Percentiles rank a stretch among this genome's conserved stretches.
These are phyloP conservation scores for Carex myosuroides DNA, from an alignment of 176 grass and related monocot species.

Conservation along the genomic window DNA sequence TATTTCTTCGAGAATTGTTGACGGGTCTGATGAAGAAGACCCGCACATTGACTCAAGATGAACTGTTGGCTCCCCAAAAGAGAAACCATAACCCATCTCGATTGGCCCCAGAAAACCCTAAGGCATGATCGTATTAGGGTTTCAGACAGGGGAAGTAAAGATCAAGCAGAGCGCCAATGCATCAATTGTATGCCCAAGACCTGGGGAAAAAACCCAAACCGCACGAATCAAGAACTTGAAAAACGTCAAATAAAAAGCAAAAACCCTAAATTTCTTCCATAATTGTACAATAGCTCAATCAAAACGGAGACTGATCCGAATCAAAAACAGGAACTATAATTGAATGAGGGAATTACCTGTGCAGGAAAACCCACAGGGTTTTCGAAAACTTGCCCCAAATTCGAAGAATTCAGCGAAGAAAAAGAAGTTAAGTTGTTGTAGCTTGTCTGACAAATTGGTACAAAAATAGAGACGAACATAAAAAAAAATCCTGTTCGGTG, in stretches of 20 bases:
- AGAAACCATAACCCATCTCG: background rate
- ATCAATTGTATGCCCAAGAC: background rate
- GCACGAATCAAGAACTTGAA: background rate
- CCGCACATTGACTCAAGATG: slow-evolving; percentile 10
- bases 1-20: background rate
- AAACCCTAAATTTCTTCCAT: slow-evolving; percentile 3
- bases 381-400: background rate
- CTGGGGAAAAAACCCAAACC: background rate
- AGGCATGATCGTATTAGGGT: slow-evolving; percentile 22
- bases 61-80: slow-evolving; percentile 10
- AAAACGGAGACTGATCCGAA: background rate
- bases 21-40: background rate
- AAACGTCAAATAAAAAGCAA: background rate
- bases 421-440: background rate
- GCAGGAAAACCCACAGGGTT: background rate
- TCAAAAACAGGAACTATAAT: background rate
- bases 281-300: background rate
- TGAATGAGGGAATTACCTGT: background rate
- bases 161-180: slow-evolving; percentile 4
- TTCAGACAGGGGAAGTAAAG: background rate
- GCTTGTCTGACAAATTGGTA: slow-evolving; percentile 3
- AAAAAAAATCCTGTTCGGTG: slow-evolving; percentile 11
- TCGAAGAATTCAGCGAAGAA: background rate
- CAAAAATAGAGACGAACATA: background rate
- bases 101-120: background rate